phyloP scores from a whole-genome alignment of 805 yeast species.

The Candida maris region DNA sequence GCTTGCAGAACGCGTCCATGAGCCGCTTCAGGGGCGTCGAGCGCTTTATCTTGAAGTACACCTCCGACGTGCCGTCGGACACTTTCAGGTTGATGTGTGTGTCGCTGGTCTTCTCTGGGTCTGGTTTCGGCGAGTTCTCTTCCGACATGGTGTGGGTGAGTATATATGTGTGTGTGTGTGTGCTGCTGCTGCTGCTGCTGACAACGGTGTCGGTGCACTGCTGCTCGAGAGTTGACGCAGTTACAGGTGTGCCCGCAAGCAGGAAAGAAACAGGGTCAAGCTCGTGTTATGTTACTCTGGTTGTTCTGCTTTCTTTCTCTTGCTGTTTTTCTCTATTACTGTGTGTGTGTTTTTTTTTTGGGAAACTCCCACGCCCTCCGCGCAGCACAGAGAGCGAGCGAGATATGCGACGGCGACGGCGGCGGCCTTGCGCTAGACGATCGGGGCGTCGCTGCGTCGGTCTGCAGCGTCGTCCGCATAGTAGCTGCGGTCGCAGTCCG shows the following conservation, averaged over 20 bases:
- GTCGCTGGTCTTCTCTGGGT: constrained; percentile 49
- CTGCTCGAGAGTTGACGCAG: too few relatives aligned
- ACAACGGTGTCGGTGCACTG: background rate
- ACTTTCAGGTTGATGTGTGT: constrained; percentile 87
- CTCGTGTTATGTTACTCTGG: background rate
- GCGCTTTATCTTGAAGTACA: constrained; percentile 91
- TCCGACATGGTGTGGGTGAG: constrained; percentile 27
- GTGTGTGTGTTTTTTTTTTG: background rate
- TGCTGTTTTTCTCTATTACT: background rate
- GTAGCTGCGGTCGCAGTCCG: constrained; percentile 8
- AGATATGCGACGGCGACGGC: background rate
- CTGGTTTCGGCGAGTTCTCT: constrained; percentile 30
- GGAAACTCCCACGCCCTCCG: background rate
- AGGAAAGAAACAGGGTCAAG: too few relatives aligned
- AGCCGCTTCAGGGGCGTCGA: constrained; percentile 89
- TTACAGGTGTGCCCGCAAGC: too few relatives aligned
- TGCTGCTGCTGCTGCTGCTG: background rate
- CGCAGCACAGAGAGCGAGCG: background rate
- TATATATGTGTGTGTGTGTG: constrained; percentile 1
- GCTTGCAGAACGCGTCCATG: constrained; percentile 97
- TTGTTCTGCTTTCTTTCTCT: background rate
- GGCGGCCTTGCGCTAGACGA: background rate
- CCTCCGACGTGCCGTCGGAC: constrained; percentile 89
- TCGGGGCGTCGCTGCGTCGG: too few relatives aligned
- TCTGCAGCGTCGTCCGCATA: constrained; percentile 10